Conservation (phyloP, 2,329 filamentous ascomycete species). For the Karstenula rhodostoma region DNA sequence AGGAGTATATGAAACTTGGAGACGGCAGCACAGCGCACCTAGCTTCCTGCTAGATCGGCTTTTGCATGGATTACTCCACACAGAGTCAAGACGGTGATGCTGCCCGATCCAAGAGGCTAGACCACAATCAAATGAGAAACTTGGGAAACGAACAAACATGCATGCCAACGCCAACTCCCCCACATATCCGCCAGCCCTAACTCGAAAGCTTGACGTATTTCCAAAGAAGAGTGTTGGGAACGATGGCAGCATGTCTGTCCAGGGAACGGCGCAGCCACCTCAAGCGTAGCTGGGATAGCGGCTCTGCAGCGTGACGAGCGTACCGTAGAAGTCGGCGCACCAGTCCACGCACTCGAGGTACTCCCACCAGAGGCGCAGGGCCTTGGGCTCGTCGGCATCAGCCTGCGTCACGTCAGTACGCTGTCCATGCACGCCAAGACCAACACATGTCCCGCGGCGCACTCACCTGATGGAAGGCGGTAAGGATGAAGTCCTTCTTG, state of each 20-base stretch:
- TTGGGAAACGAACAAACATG: neutral
- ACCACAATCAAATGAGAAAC: neutral
- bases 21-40: neutral
- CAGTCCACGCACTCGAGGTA: conserved; percentile 56
- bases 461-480: conserved; percentile 50
- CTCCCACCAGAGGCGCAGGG: conserved; percentile 58
- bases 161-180: neutral
- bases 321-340: conserved; percentile 52
- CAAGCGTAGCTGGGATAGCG: conserved; percentile 2
- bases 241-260: neutral
- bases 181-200: neutral
- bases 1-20: neutral
- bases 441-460: too few relatives aligned
- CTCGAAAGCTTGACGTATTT: neutral
- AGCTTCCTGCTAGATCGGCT: neutral
- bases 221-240: neutral
- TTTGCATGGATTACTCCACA: neutral
- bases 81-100: neutral
- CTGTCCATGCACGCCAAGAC: too few relatives aligned
- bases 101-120: neutral
- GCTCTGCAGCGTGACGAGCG: conserved; percentile 39
- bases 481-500: conserved; percentile 48
- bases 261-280: too few relatives aligned
- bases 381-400: conserved; percentile 51
- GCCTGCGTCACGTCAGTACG: conserved; percentile 26